phyloP scores from a whole-genome alignment of 2,329 filamentous ascomycete species.

The Cladophialophora psammophila region DNA sequence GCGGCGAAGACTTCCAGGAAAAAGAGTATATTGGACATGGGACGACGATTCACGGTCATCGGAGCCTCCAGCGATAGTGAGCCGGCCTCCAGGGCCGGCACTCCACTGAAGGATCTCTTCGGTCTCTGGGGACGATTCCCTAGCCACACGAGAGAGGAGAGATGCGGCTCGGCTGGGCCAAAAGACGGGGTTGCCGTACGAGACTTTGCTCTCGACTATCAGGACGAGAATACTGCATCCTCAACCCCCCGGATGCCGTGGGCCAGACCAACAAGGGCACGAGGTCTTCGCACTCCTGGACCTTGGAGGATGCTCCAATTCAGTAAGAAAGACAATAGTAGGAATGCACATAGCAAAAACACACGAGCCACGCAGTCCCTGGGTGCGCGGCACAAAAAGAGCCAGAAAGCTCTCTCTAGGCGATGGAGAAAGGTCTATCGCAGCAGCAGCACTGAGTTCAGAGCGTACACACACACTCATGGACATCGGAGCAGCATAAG shows the following conservation, averaged over 20 bases:
- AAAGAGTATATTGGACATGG: slow-evolving; percentile 31
- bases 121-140: slow-evolving; percentile 40
- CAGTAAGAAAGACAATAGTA: slow-evolving; percentile 21
- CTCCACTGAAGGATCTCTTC: slow-evolving; percentile 33
- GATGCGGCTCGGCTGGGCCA: slow-evolving; percentile 37
- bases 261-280: slow-evolving; percentile 8
- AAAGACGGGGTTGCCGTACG: slow-evolving; percentile 32
- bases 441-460: slow-evolving; percentile 36
- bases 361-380: not conserved
- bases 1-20: slow-evolving; percentile 23
- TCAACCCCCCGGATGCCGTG: not conserved
- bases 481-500: slow-evolving; percentile 39
- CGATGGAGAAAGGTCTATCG: slow-evolving; percentile 36
- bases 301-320: slow-evolving; percentile 30
- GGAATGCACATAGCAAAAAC: slow-evolving; percentile 32
- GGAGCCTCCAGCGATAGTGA: slow-evolving; percentile 11
- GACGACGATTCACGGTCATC: slow-evolving; percentile 23
- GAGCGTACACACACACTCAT: slow-evolving; percentile 28
- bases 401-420: slow-evolving; percentile 25
- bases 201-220: slow-evolving; percentile 35
- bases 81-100: slow-evolving; percentile 17
- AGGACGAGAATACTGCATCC: slow-evolving; percentile 14
- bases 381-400: slow-evolving; percentile 12
- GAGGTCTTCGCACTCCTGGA: slow-evolving; percentile 21
- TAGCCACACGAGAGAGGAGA: slow-evolving; percentile 35